A percentile compares a stretch with the other conserved stretches of the same genome.
These are phyloP conservation scores for Spergularia bocconei DNA, from an alignment of 148 eudicot species.

Conservation along the genomic window DNA sequence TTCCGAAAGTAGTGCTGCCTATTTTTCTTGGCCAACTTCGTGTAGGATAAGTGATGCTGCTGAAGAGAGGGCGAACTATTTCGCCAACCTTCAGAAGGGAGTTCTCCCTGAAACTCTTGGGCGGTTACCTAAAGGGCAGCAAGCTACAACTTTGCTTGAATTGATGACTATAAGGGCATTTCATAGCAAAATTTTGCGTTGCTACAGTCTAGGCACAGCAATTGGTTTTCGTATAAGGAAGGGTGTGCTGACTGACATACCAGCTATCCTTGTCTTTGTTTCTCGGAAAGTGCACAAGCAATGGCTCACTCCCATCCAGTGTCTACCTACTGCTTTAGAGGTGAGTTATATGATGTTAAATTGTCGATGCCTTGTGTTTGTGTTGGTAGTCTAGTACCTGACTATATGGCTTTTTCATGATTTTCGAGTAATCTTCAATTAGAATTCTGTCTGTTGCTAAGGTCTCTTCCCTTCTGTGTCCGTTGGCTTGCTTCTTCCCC, in stretches of 20 bases:
- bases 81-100: conserved; percentile 91
- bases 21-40: conserved; percentile 93
- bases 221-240: conserved; percentile 84
- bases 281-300: conserved; percentile 97
- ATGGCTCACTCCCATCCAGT: conserved; percentile 87
- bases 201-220: conserved; percentile 97
- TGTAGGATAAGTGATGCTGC: conserved; percentile 87
- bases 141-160: conserved; percentile 86
- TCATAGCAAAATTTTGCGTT: conserved; percentile 92
- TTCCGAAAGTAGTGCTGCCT: conserved; percentile 80
- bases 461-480: not conserved
- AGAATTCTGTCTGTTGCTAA: not conserved
- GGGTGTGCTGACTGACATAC: conserved; percentile 88
- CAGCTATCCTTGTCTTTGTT: conserved; percentile 92
- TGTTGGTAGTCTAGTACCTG: not conserved
- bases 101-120: conserved; percentile 78
- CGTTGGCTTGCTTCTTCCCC: not conserved
- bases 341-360: conserved; percentile 33
- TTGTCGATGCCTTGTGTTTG: not conserved
- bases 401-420: not conserved
- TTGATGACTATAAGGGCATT: conserved; percentile 96
- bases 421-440: not conserved
- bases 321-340: conserved; percentile 91
- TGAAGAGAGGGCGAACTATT: conserved; percentile 88
- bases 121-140: conserved; percentile 81